Base-by-base conservation (phyloP, 352 stramenopile species). In the Bremia lactucae region DNA sequence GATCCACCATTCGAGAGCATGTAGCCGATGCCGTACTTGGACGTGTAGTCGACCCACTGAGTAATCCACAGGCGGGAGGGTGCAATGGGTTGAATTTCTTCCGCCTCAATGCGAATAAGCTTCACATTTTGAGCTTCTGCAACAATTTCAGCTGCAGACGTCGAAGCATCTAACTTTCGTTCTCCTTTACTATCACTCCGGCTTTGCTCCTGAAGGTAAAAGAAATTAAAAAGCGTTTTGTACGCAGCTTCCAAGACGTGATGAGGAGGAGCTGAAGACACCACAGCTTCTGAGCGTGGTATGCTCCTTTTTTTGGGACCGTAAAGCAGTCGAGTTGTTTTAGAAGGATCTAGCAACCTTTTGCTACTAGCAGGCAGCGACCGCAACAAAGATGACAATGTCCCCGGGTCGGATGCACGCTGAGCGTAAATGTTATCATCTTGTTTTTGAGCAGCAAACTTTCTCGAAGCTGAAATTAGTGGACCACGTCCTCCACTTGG, bases 21-120 rank as follows among this genome's bases (percentile, higher is more conserved):
- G 61, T 98, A 99, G 37, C 95, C 96, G 42, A 99, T 85, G 39
- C 96, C 96, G 64, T 99, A 99, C 67, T 99, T 99, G 59, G 78
- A 94, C 4, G 95, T 98, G 66, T 99, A 99, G 59, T 99, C 96
- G 6, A 99, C 95, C 71, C 97, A 98, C 36, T 95, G 76, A 14
- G 83, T 84, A 9, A 99, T 83, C 94, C 95, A 98, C 43, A 97
- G 78, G 0, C 56, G 71, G 3, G 83, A 60, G 2, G 71, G 67
- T 2, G 62, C 14, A 26, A 54, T 36, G 42, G 49, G 44, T 11
- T 49, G 43, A 6, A 46, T 49, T n/a, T 69, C 55, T 23, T 77
- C 67, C 10, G 64, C 63, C 29, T 84, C 71, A 2, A 68, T 43
- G 6, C 65, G 61, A 25, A 85, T 64, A 46, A 86, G 65, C 26